phyloP scores from a whole-genome alignment of 2,329 filamentous ascomycete species.

The Corynespora cassiicola region DNA sequence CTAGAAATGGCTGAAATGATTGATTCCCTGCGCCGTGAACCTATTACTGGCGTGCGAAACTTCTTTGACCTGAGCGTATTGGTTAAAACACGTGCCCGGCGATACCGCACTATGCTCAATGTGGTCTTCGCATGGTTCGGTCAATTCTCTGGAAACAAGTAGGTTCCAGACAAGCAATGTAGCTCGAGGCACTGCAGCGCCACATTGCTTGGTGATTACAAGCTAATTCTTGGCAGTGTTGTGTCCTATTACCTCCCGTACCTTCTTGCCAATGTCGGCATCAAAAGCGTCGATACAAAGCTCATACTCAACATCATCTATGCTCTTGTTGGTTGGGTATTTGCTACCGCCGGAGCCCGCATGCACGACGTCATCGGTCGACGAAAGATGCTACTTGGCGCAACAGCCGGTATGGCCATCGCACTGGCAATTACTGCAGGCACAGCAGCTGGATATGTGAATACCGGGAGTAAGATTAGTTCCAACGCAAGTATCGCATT shows the following conservation, averaged over 20 bases:
- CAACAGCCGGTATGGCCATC: slow-evolving; percentile 30
- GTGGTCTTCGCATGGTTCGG: slow-evolving; percentile 46
- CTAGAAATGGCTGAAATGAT: slow-evolving; percentile 43
- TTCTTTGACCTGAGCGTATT: slow-evolving; percentile 26
- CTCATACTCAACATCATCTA: slow-evolving; percentile 47
- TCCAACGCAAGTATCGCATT: slow-evolving; percentile 34
- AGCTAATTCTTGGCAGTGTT: slow-evolving; percentile 20
- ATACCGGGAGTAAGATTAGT: slow-evolving; percentile 18
- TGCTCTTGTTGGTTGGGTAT: slow-evolving; percentile 38
- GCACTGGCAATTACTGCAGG: slow-evolving; percentile 31
- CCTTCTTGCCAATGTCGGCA: slow-evolving; percentile 42
- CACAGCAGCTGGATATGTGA: slow-evolving; percentile 29
- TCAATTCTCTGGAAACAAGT: slow-evolving; percentile 45
- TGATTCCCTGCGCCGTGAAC: slow-evolving; percentile 22
- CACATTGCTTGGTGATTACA: slow-evolving; percentile 6
- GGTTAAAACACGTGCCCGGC: slow-evolving; percentile 24
- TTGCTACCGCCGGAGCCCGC: slow-evolving; percentile 38
- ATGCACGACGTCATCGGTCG: slow-evolving; percentile 34
- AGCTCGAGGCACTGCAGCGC: too few relatives aligned
- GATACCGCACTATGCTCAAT: slow-evolving; percentile 28
- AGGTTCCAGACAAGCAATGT: too few relatives aligned
- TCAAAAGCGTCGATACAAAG: slow-evolving; percentile 36
- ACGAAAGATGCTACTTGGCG: slow-evolving; percentile 33
- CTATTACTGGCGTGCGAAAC: slow-evolving; percentile 24
- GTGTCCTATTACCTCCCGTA: slow-evolving; percentile 39